Evolutionary conservation across 345 rosid genomes (phyloP), one percentile per base, ranked within the genome.

Genomic region (Brassica cretica): DNA sequence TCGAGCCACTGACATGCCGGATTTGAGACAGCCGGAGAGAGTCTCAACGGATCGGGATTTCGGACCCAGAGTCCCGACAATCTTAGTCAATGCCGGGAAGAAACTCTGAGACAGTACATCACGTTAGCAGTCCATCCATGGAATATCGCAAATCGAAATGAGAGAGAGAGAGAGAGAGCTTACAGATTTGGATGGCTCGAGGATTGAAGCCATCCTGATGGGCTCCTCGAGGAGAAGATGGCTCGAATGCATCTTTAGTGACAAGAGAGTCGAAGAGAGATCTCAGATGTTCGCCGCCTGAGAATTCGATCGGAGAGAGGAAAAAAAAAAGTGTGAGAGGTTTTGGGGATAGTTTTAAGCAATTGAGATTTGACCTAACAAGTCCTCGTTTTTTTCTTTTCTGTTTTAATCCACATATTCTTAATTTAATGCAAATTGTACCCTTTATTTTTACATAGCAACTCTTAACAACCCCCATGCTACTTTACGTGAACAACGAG

Each of bases 201-300:
- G 97, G 78, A 94, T 91, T 63, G 97, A 89, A 78, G 95, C 97
- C 98, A 94, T 94, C 90, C 98, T 84, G 75, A 94, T 94, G 0
- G 98, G 98, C 91, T 92, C 98, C 73, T 94, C 98, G 32, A 91
- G 94, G 71, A 94, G 98, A 85, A 94, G 79, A 87, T 94, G 97
- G 78, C 86, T 88, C 1, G 99, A 87, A 82, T 95, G 99, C 99
- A 95, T 95, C 74, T 78, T 90, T 27, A 72, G 41, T 8, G 33
- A 41, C 12, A 27, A 27, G 30, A 27, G 72, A 41, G 3, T 15
- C 24, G 65, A 14, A 8, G 14, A 33, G 72, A 59, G 68, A 84
- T 77, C 77, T 73, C 76, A 72, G 79, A 51, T 35, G 25, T 30
- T 16, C 59, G 71, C 68, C 78, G 74, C 71, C 61, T 67, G 75